These are phyloP conservation scores for Trichoderma sp. DNA, from an alignment of 2,329 filamentous ascomycete genomes.

Conservation along the genomic window DNA sequence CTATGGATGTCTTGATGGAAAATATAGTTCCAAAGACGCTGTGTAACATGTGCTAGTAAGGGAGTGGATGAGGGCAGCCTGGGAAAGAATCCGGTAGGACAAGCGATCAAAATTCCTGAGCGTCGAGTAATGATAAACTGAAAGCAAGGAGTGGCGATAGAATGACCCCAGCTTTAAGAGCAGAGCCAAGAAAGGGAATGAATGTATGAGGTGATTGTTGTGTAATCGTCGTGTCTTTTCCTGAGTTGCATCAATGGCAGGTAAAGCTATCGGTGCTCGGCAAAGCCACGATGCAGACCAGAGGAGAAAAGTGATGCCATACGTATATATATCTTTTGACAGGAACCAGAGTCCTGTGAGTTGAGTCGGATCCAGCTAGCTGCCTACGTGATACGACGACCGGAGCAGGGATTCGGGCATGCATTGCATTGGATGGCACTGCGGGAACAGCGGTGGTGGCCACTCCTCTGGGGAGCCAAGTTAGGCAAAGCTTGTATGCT, in stretches of 20 bases:
- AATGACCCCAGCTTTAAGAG: neutral
- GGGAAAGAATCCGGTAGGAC: neutral
- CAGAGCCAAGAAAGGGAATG: neutral
- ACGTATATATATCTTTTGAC: neutral
- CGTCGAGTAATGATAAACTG: neutral
- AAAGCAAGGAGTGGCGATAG: neutral
- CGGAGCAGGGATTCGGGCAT: neutral
- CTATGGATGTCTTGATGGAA: neutral
- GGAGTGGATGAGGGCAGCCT: neutral
- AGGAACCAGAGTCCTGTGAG: neutral
- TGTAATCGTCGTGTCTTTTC: neutral
- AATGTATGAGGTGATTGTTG: neutral
- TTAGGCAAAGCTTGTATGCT: conserved; percentile 4
- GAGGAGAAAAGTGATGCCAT: neutral
- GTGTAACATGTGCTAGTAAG: neutral
- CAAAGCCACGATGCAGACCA: neutral
- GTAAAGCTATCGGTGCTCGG: neutral
- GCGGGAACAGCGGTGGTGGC: neutral
- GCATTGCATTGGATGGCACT: neutral
- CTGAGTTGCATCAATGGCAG: neutral
- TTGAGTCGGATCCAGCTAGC: neutral
- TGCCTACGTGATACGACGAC: neutral
- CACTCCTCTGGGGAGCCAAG: neutral
- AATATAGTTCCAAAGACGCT: neutral
- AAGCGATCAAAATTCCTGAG: neutral